Base-by-base conservation (phyloP, 1,284 basidiomycete species). In the Ustilago crameri region DNA sequence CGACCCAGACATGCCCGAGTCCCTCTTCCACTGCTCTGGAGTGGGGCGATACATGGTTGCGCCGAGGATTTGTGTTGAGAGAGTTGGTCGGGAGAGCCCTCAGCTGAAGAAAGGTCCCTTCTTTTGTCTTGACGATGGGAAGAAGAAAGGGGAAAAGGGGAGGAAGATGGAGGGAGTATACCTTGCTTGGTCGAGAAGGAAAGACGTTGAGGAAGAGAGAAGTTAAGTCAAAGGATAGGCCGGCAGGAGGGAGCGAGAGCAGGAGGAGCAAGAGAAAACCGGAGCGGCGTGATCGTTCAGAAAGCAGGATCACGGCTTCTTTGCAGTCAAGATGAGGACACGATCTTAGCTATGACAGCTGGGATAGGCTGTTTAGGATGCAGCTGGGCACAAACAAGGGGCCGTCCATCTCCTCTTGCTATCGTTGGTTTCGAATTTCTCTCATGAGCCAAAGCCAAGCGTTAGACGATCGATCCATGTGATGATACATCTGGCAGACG, bases 31-130 rank as follows among this genome's bases (percentile, higher is more conserved):
- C 27, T 61, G 42, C 14, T 34, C 26, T 44, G 67, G 67, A 32
- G 51, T 54, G 2, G 67, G 67, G 32, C 64, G 64, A 18, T 61
- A 64, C 67, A 70, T 70, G 15, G 32, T 45, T 18, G 12, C 27
- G 15, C 5, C 42, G 30, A 22, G 32, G 42, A 20, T 40, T 17
- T n/a, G 14, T 24, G 27, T n/a, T 20, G 8, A 22, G 30, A 34
- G 5, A 22, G 34, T 1, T 49, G 14, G n/a, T n/a, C 18, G 22
- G 45, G 32, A 18, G 26, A 22, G 12, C 26, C 50, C 43, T 51
- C 27, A 15, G 38, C 43, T 18, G 30, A 30, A 12, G 12, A 30
- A 30, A 30, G 12, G 30, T 5, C 30, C 7, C 30, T 30, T 30
- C 30, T 5, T 5, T 30, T 30, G 7, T 30, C 12, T n/a, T n/a